A percentile compares a stretch with the other conserved stretches of the same genome.
Conservation (phyloP, 192 early-diverging fungal genomes). For the Gamsiella multidivaricata region DNA sequence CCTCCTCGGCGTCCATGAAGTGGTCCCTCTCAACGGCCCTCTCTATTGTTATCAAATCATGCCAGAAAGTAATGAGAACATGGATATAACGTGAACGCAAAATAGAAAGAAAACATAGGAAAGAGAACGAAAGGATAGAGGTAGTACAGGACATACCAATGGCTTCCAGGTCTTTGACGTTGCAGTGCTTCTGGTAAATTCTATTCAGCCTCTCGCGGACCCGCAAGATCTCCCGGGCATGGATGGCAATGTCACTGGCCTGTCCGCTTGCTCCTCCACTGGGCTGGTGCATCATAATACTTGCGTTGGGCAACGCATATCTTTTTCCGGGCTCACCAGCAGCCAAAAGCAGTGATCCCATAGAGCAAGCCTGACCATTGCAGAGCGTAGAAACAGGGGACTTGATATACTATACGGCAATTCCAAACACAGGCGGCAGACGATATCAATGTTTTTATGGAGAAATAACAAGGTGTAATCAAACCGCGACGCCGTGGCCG, state of each 20-base stretch:
- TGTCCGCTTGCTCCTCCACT: conserved; percentile 94
- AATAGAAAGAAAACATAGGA: not conserved
- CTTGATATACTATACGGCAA: conserved; percentile 93
- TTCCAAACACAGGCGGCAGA: not conserved
- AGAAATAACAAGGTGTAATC: not conserved
- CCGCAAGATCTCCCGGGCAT: conserved; percentile 93
- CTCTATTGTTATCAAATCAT: too few species aligned
- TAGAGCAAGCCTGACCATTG: conserved; percentile 97
- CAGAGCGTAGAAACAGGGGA: conserved; percentile 94
- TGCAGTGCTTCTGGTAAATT: conserved; percentile 90
- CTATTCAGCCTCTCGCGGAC: conserved; percentile 84
- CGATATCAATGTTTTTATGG: too few species aligned
- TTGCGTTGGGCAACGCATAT: conserved; percentile 88
- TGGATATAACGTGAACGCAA: not conserved
- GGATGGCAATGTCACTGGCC: conserved; percentile 97
- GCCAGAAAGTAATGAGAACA: too few species aligned
- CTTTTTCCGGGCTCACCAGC: conserved; percentile 91
- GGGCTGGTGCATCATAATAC: conserved; percentile 98
- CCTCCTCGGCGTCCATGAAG: conserved; percentile 93
- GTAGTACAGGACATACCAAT: conserved; percentile 69
- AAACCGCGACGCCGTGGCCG: too few species aligned
- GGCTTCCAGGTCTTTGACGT: conserved; percentile 76
- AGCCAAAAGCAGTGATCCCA: conserved; percentile 94
- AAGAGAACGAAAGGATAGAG: not conserved
- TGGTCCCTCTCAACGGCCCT: conserved; percentile 93